Conservation (phyloP, 257 asterid genomes). For the Cinchona pubescens region DNA sequence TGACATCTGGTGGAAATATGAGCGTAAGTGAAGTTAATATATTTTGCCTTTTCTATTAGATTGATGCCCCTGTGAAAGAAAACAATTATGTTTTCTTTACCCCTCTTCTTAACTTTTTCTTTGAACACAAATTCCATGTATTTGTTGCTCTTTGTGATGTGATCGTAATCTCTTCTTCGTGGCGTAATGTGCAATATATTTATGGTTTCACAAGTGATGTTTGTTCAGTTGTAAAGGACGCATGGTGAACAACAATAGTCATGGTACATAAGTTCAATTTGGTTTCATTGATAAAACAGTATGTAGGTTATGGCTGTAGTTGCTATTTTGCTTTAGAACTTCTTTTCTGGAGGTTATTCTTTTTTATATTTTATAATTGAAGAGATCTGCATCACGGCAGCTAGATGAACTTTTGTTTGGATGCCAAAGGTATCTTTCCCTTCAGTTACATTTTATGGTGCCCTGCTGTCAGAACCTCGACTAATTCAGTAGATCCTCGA, state of each 20-base stretch:
- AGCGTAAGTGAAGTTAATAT: slow-evolving; percentile 47
- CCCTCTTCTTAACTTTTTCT: no score
- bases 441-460: not conserved
- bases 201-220: not conserved
- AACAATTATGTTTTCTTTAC: no score
- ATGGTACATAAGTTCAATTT: not conserved
- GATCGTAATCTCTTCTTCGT: not conserved
- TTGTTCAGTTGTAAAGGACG: not conserved
- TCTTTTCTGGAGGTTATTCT: not conserved
- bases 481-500: not conserved
- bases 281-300: not conserved
- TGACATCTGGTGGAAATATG: slow-evolving; percentile 84
- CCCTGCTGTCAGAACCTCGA: not conserved
- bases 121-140: no score
- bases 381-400: not conserved
- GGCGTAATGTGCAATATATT: not conserved
- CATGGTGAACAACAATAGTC: not conserved
- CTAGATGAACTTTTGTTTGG: not conserved
- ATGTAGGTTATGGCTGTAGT: not conserved
- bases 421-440: not conserved
- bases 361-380: not conserved
- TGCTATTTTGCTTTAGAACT: not conserved
- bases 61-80: no score
- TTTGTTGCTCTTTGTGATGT: not conserved
- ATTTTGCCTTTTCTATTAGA: slow-evolving; percentile 1